Evolutionary conservation across 352 stramenopile genomes (phyloP).

Genomic region (Phytophthora megakarya): DNA sequence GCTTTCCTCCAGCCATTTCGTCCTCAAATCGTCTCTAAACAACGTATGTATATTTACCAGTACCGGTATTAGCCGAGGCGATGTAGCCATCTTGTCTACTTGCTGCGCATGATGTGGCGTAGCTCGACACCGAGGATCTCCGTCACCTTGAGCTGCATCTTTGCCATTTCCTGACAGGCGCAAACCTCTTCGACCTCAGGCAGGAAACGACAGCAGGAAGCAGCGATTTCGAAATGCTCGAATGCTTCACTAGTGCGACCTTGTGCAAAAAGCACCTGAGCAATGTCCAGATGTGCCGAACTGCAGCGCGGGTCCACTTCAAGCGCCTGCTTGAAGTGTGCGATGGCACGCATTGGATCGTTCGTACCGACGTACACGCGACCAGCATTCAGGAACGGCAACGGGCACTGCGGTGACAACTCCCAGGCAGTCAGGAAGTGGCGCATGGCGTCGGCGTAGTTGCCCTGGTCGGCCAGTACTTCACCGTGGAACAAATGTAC

Average conservation of each 20-base stretch:
- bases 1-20: slow-evolving; percentile 42
- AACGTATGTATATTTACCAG: slow-evolving; percentile 18
- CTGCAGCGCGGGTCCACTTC: slow-evolving; percentile 77
- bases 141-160: slow-evolving; percentile 85
- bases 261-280: slow-evolving; percentile 86
- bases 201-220: slow-evolving; percentile 79
- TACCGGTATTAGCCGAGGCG: no score
- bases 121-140: slow-evolving; percentile 87
- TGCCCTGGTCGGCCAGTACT: slow-evolving; percentile 79
- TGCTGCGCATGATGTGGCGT: slow-evolving; percentile 84
- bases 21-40: background rate
- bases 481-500: slow-evolving; percentile 86
- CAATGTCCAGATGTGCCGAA: slow-evolving; percentile 84
- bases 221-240: slow-evolving; percentile 72
- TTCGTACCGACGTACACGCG: slow-evolving; percentile 86
- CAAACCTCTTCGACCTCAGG: slow-evolving; percentile 86
- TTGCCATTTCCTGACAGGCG: slow-evolving; percentile 75
- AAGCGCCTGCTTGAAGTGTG: slow-evolving; percentile 82
- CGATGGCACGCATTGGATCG: slow-evolving; percentile 78
- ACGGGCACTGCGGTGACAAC: slow-evolving; percentile 73
- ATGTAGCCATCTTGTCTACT: no score
- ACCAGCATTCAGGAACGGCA: slow-evolving; percentile 85
- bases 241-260: slow-evolving; percentile 73
- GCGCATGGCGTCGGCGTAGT: slow-evolving; percentile 82
- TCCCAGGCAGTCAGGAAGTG: slow-evolving; percentile 76